These are phyloP conservation scores for Triangularia setosa DNA, from an alignment of 2,329 filamentous ascomycete species.

Conservation along the genomic window DNA sequence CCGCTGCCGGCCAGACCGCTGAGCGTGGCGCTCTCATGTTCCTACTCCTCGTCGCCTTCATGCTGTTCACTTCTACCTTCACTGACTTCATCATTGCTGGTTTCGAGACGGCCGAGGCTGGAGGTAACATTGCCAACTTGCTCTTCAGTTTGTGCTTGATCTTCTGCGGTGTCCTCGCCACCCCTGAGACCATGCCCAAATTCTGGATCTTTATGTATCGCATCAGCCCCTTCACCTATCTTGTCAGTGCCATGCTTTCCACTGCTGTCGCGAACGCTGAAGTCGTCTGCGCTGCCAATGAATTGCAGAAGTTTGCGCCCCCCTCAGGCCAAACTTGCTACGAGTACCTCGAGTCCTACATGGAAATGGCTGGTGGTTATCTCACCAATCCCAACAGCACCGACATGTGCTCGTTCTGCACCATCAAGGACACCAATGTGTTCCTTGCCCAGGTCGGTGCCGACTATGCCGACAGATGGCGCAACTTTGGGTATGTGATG, in stretches of 20 bases:
- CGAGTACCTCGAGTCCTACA: conserved; percentile 54
- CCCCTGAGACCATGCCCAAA: conserved; percentile 57
- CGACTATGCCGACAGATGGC: conserved; percentile 58
- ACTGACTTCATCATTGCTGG: conserved; percentile 73
- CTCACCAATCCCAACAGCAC: conserved; percentile 48
- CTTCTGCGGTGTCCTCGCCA: conserved; percentile 72
- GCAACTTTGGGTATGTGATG: conserved; percentile 53
- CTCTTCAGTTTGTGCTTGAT: conserved; percentile 69
- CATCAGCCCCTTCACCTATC: conserved; percentile 77
- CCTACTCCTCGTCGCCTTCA: conserved; percentile 69
- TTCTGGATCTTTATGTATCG: conserved; percentile 88
- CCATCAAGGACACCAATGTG: conserved; percentile 47
- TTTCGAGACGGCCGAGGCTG: conserved; percentile 70
- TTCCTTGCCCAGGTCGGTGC: conserved; percentile 48
- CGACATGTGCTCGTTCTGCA: conserved; percentile 53
- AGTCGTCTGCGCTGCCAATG: conserved; percentile 65
- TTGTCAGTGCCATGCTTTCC: conserved; percentile 68
- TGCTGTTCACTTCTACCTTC: conserved; percentile 79
- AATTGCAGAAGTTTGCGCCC: conserved; percentile 65
- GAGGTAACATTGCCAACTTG: conserved; percentile 71
- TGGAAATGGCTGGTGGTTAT: conserved; percentile 47
- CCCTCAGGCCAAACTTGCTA: conserved; percentile 54
- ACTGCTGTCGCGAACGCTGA: conserved; percentile 63
- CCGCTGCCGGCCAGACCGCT: conserved; percentile 53
- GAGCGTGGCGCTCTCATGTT: conserved; percentile 77